Conservation (phyloP, 1,284 basidiomycete genomes). For the Ustilago vetiveriae region DNA sequence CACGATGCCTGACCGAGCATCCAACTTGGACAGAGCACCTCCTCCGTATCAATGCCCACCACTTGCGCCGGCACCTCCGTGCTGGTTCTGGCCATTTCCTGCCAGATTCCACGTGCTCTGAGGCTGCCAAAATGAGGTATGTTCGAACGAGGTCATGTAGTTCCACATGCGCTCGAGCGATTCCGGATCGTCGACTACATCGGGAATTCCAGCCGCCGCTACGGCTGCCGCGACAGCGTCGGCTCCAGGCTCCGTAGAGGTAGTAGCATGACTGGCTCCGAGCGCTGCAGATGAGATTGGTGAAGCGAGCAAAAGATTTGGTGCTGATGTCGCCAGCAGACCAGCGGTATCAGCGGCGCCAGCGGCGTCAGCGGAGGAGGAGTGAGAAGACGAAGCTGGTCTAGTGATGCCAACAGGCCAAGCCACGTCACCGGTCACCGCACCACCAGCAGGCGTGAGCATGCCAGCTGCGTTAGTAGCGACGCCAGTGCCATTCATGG, state of each 20-base stretch:
- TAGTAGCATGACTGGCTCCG: background rate
- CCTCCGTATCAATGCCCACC: too few relatives aligned
- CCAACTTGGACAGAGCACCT: too few relatives aligned
- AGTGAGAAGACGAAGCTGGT: constrained; percentile 9
- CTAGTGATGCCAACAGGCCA: constrained; percentile 16
- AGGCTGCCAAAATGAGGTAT: constrained; percentile 47
- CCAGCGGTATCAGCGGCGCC: constrained; percentile 5
- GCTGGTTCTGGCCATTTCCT: constrained; percentile 3
- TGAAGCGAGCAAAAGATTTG: constrained; percentile 18
- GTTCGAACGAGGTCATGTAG: constrained; percentile 48
- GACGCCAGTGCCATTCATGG: constrained; percentile 11
- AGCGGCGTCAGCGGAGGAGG: constrained; percentile 10
- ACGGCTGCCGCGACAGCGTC: constrained; percentile 3
- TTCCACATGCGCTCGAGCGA: constrained; percentile 50
- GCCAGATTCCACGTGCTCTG: constrained; percentile 41
- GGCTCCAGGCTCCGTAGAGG: constrained; percentile 2
- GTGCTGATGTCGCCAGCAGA: constrained; percentile 12
- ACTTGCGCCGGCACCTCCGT: background rate
- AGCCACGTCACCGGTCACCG: background rate
- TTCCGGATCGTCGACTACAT: constrained; percentile 36
- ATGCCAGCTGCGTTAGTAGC: constrained; percentile 7
- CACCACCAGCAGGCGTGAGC: constrained; percentile 20
- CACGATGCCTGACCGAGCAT: too few relatives aligned
- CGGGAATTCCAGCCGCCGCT: constrained; percentile 19
- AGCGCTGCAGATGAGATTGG: constrained; percentile 11